These are phyloP conservation scores for Coelastrella sp. DNA, from an alignment of 139 green algal genomes.

Conservation along the genomic window DNA sequence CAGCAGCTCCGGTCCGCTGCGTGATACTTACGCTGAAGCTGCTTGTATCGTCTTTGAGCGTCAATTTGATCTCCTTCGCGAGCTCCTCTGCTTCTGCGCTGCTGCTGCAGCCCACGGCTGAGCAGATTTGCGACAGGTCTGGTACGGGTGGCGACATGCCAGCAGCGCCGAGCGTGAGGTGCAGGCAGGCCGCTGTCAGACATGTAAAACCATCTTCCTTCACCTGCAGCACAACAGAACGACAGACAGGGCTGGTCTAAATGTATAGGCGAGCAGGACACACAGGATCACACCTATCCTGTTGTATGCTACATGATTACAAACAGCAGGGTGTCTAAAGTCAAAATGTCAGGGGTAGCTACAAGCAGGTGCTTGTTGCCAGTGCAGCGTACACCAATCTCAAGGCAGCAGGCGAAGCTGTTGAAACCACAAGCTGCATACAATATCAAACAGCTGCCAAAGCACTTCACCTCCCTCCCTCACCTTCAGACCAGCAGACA, in stretches of 20 bases:
- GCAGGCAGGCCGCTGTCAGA: slow-evolving; percentile 18
- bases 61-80: background rate
- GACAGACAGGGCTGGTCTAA: background rate
- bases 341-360: too few relatives aligned
- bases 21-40: slow-evolving; percentile 1
- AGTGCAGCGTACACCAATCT: too few relatives aligned
- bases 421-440: too few relatives aligned
- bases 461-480: background rate
- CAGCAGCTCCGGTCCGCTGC: too few relatives aligned
- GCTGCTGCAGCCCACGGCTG: slow-evolving; percentile 15
- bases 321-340: too few relatives aligned
- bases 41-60: slow-evolving; percentile 1
- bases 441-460: too few relatives aligned
- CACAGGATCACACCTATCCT: too few relatives aligned
- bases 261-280: too few relatives aligned
- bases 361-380: too few relatives aligned
- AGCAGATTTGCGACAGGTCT: background rate
- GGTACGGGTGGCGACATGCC: background rate
- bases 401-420: too few relatives aligned
- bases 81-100: background rate
- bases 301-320: too few relatives aligned
- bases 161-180: background rate
- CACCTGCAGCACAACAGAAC: slow-evolving; percentile 9
- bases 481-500: slow-evolving; percentile 43
- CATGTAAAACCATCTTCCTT: background rate